Base-by-base conservation (phyloP, 2,329 filamentous ascomycete species). In the Cephalotrichum gorgonifer region DNA sequence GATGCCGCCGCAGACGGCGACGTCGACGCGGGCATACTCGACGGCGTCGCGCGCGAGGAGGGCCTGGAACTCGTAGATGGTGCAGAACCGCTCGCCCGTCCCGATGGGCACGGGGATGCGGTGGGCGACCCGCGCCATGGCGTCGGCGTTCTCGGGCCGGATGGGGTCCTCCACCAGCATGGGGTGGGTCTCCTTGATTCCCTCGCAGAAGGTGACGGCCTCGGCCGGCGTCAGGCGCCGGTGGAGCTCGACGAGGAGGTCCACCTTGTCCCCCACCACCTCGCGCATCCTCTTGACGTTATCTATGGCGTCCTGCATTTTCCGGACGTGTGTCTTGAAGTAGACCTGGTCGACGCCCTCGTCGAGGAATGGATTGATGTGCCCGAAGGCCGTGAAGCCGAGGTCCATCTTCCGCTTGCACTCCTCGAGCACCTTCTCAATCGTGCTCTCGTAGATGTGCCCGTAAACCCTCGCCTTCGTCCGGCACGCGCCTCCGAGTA, bases 121-220 rank as follows among this genome's bases (percentile, higher is more conserved):
- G 27, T 43, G 20, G 3, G 52, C 47, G 15, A 53, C 47, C 25
- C 49, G 50, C 12, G 49, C 49, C 47, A 53, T 53, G n/a, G 49
- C 52, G 20, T 50, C 52, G 12, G 46, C 38, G 47, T 50, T 53
- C 47, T 53, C 52, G 9, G 52, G 49, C 2, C 49, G 47, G 41
- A 53, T 51, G 4, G 52, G 52, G n/a, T 53, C 52, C 44, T 53
- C 52, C 22, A 52, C 51, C 12, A 52, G 43, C 38, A 50, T 52
- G 5, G 39, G 39, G 39, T 43, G 20, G 39, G 39, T 43, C 14
- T 43, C 39, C 39, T 43, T 23, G 30, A 47, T 47, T 28, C 44
- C 44, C 30, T 47, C 39, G 44, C 44, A 46, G 31, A 47, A 47
- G 20, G 44, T 47, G 44, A 47, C 25, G 30, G 44, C 31, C 30